Conservation (phyloP, 2,329 filamentous ascomycete species). For the Blumeriella jaapii region DNA sequence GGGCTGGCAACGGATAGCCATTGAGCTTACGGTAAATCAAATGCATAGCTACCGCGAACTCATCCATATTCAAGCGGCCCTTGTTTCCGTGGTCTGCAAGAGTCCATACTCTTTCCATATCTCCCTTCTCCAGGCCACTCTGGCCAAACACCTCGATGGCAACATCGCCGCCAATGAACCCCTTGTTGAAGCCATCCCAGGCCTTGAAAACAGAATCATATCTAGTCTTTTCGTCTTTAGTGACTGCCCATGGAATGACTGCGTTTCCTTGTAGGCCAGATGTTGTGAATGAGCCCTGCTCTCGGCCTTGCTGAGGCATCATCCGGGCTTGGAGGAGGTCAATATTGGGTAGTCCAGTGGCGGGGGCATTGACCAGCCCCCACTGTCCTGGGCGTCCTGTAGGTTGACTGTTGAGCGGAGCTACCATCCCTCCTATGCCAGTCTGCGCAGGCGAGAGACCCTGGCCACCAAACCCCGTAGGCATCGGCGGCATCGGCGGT, state of each 20-base stretch:
- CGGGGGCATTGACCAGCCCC: slow-evolving; percentile 93
- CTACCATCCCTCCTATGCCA: slow-evolving; percentile 42
- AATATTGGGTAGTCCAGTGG: slow-evolving; percentile 83
- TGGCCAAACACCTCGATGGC: slow-evolving; percentile 97
- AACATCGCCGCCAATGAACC: slow-evolving; percentile 81
- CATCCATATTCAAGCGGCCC: slow-evolving; percentile 86
- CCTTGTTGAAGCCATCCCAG: slow-evolving; percentile 92
- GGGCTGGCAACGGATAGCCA: slow-evolving; percentile 81
- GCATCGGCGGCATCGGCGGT: slow-evolving; percentile 75
- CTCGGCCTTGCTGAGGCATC: slow-evolving; percentile 93
- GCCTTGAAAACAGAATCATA: slow-evolving; percentile 92
- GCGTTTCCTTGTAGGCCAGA: slow-evolving; percentile 85
- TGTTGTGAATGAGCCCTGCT: slow-evolving; percentile 71
- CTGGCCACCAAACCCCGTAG: slow-evolving; percentile 55
- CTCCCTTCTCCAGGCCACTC: slow-evolving; percentile 81
- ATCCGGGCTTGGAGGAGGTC: slow-evolving; percentile 85
- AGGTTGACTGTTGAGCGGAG: slow-evolving; percentile 77
- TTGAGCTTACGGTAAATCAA: slow-evolving; percentile 96
- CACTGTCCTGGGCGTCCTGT: slow-evolving; percentile 90
- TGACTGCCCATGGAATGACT: slow-evolving; percentile 95
- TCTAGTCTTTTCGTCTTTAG: slow-evolving; percentile 94
- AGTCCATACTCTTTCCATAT: slow-evolving; percentile 90
- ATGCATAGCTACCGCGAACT: slow-evolving; percentile 98
- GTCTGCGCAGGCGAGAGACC: slow-evolving; percentile 49
- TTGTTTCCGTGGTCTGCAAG: slow-evolving; percentile 89